phyloP scores from a whole-genome alignment of 176 grass and related monocot species.

The Paspalum notatum region DNA sequence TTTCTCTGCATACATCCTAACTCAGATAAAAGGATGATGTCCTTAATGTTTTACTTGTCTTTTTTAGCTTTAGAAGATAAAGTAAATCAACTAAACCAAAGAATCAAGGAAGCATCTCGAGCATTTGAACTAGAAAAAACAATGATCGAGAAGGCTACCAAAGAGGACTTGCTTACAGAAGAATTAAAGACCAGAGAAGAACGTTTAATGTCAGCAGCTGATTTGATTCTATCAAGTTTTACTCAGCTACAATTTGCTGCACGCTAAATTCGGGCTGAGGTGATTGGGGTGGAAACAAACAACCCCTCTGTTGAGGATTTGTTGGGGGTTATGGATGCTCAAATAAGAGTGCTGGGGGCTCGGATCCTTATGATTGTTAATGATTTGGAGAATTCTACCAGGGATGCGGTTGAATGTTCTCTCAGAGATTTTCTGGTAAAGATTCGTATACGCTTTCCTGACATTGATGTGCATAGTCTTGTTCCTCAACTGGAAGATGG shows the following conservation, averaged over 20 bases:
- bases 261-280: neutral
- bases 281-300: neutral
- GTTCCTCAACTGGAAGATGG: no score
- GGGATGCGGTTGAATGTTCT: no score
- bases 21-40: neutral
- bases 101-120: neutral
- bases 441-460: no score
- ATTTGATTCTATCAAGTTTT: neutral
- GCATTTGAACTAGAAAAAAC: neutral
- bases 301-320: neutral
- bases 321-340: neutral
- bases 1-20: neutral
- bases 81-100: conserved; percentile 3
- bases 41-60: neutral
- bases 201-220: neutral
- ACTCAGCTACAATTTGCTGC: neutral
- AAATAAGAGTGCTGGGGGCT: neutral
- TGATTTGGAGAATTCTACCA: no score
- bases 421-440: no score
- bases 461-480: no score
- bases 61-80: conserved; percentile 2
- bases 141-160: neutral
- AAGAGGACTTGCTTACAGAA: neutral
- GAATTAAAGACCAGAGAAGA: neutral
- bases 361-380: neutral